Evolutionary conservation across 169 alveolate species (phyloP).

Genomic region (Cryptosporidium viatorum): DNA sequence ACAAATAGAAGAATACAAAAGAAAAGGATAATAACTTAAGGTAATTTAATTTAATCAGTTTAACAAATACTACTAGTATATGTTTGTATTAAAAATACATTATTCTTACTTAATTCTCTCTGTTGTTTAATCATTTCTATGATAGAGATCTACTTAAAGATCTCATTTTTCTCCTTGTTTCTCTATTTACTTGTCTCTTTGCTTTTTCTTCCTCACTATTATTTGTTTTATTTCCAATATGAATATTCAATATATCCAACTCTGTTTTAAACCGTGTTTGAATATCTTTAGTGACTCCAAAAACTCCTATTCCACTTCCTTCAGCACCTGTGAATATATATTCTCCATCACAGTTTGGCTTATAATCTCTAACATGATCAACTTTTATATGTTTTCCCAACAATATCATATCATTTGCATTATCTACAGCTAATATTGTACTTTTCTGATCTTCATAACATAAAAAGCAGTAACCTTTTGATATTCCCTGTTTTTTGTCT

Average conservation of each 20-base stretch:
- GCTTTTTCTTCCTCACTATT: not conserved
- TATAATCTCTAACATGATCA: slow-evolving; percentile 95
- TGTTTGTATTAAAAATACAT: too few species aligned
- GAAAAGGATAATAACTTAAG: not conserved
- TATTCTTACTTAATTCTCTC: too few species aligned
- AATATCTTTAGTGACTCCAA: slow-evolving; percentile 62
- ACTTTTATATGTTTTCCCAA: slow-evolving; percentile 92
- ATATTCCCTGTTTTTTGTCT: slow-evolving; percentile 94
- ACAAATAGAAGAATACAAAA: not conserved
- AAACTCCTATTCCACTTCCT: slow-evolving; percentile 62
- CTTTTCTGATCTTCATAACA: slow-evolving; percentile 97
- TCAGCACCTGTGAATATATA: slow-evolving; percentile 41
- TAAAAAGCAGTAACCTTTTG: slow-evolving; percentile 96
- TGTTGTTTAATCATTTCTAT: not conserved
- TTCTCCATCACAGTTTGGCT: slow-evolving; percentile 56
- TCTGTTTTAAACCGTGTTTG: slow-evolving; percentile 11
- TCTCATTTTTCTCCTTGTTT: not conserved
- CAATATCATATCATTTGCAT: slow-evolving; percentile 93
- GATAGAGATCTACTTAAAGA: slow-evolving; percentile 52
- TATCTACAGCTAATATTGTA: slow-evolving; percentile 99
- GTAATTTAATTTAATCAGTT: not conserved
- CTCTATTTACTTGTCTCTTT: not conserved
- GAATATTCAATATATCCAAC: slow-evolving; percentile 4
- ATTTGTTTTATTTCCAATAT: not conserved
- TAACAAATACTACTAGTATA: too few species aligned